These are phyloP conservation scores for Hura crepitans DNA, from an alignment of 441 rosid species.

Conservation along the genomic window DNA sequence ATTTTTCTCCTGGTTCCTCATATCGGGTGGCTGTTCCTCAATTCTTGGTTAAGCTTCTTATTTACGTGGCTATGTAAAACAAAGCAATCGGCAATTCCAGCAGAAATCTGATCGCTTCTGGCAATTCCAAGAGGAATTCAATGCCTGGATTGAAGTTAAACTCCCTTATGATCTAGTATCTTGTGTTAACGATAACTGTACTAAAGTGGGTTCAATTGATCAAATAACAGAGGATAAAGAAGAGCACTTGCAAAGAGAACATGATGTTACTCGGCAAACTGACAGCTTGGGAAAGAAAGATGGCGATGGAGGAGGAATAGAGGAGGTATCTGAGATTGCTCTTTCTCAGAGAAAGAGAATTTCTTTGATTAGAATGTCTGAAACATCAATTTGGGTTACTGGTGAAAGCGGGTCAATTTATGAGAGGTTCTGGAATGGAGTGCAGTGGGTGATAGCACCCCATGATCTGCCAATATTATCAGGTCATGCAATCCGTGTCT, in stretches of 20 bases:
- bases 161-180: constrained; percentile 59
- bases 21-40: constrained; percentile 23
- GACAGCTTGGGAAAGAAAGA: constrained; percentile 19
- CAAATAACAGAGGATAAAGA: constrained; percentile 20
- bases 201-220: constrained; percentile 46
- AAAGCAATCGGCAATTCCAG: constrained; percentile 36
- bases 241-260: constrained; percentile 21
- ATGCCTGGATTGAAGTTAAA: constrained; percentile 54
- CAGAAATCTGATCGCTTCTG: constrained; percentile 63
- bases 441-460: constrained; percentile 68
- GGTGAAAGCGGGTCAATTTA: constrained; percentile 64
- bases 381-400: constrained; percentile 63
- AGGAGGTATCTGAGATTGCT: constrained; percentile 22
- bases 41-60: constrained; percentile 37
- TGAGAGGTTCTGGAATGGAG: constrained; percentile 79
- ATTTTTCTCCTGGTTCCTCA: constrained; percentile 31
- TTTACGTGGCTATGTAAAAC: constrained; percentile 33
- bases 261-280: constrained; percentile 16
- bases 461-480: constrained; percentile 49
- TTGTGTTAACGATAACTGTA: constrained; percentile 54
- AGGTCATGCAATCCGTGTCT: constrained; percentile 44
- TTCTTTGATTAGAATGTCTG: constrained; percentile 60
- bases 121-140: constrained; percentile 56
- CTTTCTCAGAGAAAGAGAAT: constrained; percentile 53
- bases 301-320: constrained; percentile 23